phyloP scores from a whole-genome alignment of 495 filamentous ascomycete species.

The Schizothecium vesticola region DNA sequence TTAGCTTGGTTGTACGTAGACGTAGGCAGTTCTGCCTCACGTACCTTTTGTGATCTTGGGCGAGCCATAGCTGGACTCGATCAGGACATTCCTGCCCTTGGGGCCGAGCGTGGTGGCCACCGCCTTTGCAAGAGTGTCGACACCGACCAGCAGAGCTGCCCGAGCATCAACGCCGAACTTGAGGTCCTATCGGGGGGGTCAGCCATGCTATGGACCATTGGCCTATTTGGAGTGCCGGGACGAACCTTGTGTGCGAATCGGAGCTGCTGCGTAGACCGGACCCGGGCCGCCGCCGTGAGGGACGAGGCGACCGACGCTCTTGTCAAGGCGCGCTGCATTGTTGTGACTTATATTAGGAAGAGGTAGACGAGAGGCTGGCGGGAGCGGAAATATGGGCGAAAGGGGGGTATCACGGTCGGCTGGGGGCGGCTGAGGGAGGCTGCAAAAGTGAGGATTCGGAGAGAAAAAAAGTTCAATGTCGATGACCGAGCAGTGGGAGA shows the following conservation, averaged over 20 bases:
- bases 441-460: slow-evolving; percentile 6
- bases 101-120: slow-evolving; percentile 95
- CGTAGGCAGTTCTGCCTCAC: too few species aligned
- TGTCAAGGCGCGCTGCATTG: slow-evolving; percentile 45
- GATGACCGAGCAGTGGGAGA: slow-evolving; percentile 17
- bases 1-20: slow-evolving; percentile 17
- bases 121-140: slow-evolving; percentile 93
- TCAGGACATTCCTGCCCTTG: slow-evolving; percentile 96
- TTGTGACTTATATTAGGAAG: slow-evolving; percentile 17
- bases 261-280: slow-evolving; percentile 74
- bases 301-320: slow-evolving; percentile 64
- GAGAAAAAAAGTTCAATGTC: slow-evolving; percentile 18
- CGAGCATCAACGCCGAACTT: slow-evolving; percentile 97
- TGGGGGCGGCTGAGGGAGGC: slow-evolving; percentile 1
- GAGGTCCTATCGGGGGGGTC: slow-evolving; percentile 60
- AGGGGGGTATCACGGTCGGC: slow-evolving; percentile 4
- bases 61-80: slow-evolving; percentile 95
- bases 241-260: slow-evolving; percentile 92
- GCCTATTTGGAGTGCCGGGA: slow-evolving; percentile 19
- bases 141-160: slow-evolving; percentile 82
- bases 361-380: neutral
- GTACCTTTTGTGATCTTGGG: slow-evolving; percentile 99
- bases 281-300: slow-evolving; percentile 44
- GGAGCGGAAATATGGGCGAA: slow-evolving; percentile 11
- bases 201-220: slow-evolving; percentile 6